Percentiles rank a stretch among this genome's conserved stretches.
Evolutionary conservation across 2,329 filamentous ascomycete species (phyloP).

Genomic region (Fusarium siculi): DNA sequence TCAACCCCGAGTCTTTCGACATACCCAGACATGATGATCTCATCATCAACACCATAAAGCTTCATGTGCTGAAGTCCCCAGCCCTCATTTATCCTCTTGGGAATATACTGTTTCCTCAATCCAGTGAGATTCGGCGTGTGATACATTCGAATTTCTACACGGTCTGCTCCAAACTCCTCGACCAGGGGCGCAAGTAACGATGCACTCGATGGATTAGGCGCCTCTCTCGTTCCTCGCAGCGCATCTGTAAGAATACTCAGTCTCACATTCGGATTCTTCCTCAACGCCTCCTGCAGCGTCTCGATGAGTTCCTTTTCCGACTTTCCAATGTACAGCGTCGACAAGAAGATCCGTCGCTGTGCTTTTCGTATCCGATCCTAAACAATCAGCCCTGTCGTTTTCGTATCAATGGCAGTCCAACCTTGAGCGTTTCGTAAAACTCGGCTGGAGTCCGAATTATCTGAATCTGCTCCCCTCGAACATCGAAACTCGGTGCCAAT

Average conservation of each 20-base stretch:
- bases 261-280: conserved; percentile 77
- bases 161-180: conserved; percentile 80
- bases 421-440: conserved; percentile 93
- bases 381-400: conserved; percentile 23
- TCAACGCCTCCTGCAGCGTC: conserved; percentile 79
- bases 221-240: conserved; percentile 89
- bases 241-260: conserved; percentile 93
- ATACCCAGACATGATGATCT: conserved; percentile 92
- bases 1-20: accelerated
- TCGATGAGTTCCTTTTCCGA: conserved; percentile 89
- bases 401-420: conserved; percentile 46
- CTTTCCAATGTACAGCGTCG: conserved; percentile 97
- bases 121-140: conserved; percentile 97
- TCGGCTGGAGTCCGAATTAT: conserved; percentile 84
- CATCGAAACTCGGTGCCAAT: conserved; percentile 89
- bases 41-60: conserved; percentile 93
- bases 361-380: conserved; percentile 85
- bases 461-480: conserved; percentile 81
- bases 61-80: conserved; percentile 99
- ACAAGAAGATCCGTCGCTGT: conserved; percentile 84
- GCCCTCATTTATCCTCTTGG: conserved; percentile 93
- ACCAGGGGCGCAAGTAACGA: conserved; percentile 89
- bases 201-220: conserved; percentile 85
- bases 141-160: conserved; percentile 96
- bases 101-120: conserved; percentile 82